Evolutionary conservation across 2,329 filamentous ascomycete genomes (phyloP).

Genomic region (Monosporascus sp.): DNA sequence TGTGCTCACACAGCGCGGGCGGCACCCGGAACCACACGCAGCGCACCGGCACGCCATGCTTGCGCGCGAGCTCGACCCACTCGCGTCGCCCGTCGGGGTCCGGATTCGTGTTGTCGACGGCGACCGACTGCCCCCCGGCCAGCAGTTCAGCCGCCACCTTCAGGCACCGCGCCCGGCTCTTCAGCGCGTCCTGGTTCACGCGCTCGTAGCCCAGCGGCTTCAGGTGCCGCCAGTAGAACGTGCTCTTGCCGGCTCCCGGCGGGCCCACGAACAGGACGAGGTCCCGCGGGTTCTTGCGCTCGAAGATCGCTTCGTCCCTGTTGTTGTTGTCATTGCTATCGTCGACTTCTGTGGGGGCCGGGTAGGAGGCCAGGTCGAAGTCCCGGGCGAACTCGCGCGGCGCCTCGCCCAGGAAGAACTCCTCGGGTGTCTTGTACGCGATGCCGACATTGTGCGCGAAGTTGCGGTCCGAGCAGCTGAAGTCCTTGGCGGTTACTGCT

Average conservation of each 20-base stretch:
- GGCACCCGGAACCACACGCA: constrained; percentile 80
- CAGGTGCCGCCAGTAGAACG: constrained; percentile 76
- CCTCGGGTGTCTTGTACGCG: constrained; percentile 79
- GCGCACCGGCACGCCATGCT: constrained; percentile 67
- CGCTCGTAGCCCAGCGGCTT: constrained; percentile 75
- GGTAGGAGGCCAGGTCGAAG: constrained; percentile 64
- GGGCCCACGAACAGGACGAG: constrained; percentile 83
- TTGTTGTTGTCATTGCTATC: constrained; percentile 14
- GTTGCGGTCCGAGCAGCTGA: constrained; percentile 66
- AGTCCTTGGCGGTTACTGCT: constrained; percentile 43
- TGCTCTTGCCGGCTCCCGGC: constrained; percentile 87
- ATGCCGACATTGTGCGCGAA: constrained; percentile 83
- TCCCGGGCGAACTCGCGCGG: constrained; percentile 60
- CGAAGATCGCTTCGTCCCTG: constrained; percentile 36
- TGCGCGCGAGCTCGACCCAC: constrained; percentile 72
- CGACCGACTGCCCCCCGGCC: constrained; percentile 61
- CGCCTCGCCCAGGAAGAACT: constrained; percentile 72
- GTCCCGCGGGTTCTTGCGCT: constrained; percentile 62
- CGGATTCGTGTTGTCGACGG: constrained; percentile 92
- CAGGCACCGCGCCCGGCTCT: constrained; percentile 65
- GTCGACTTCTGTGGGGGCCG: constrained; percentile 28
- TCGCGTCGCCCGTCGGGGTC: constrained; percentile 69
- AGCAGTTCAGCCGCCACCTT: constrained; percentile 66
- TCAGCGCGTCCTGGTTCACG: constrained; percentile 86
- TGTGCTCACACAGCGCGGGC: constrained; percentile 70